Evolutionary conservation across 306 rosid genomes (phyloP), one percentile per base, ranked within the genome.

Genomic region (Cicer pinnatifidum): DNA sequence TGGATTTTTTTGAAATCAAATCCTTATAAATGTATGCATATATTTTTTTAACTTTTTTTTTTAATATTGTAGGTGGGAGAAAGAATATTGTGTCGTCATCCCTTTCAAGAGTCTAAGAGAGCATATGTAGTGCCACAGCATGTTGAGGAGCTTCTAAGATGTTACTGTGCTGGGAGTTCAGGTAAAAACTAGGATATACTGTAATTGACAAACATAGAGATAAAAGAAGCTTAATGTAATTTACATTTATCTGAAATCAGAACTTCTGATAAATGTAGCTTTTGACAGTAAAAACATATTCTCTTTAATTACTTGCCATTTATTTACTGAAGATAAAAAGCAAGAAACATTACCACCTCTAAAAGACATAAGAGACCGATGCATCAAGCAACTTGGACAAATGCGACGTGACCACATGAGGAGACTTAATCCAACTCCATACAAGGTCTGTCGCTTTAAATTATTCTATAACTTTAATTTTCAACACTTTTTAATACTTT

Each of bases 401-500:
- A 95, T 95, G 99, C 92, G 97, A 53, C 87, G 93, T 0, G 97
- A 95, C 80, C 97, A 95, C 87, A 88, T 95, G 99, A 87, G 99
- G 81, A 95, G 89, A 73, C 89, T 95, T 69, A 91, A 95, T 23
- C 58, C 59, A 69, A 69, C 73, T 69, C 73, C 73, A 50, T 69
- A 69, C 35, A 69, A 69, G 73, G 73, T 69, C 2, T 47, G 58
- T 48, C 7, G 58, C 60, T 5, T 9, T 13, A 48, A 28, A 50
- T 48, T 46, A 8, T 69, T n/a, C 60, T 28, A n/a, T 67, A 7
- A 0, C 43, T 48, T 35, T 75, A 7, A n/a, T 3, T 6, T 8
- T 62, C 6, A 35, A 12, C 19, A 40, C 39, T 51, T 19, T 37
- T 38, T 9, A 15, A 67, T 6, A 9, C 16, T 38, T 53, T 53